Base-by-base conservation (phyloP, 352 stramenopile genomes). In the Thalassiosira livingstoniorum region DNA sequence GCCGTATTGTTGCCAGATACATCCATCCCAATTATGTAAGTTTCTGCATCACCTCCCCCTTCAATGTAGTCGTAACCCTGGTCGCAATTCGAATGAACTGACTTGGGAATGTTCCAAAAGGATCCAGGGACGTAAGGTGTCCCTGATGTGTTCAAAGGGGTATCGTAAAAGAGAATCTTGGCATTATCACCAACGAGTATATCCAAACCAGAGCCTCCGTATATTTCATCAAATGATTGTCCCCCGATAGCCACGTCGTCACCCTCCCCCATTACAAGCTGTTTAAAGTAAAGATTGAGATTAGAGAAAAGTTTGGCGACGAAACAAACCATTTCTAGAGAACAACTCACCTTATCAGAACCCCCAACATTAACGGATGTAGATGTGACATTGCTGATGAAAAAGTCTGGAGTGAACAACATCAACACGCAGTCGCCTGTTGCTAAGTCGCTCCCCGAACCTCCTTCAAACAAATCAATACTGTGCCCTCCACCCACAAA, bases 381-480 rank as follows among this genome's bases (percentile, higher is more conserved):
- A 21, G 57, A 65, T 29, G 45, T 37, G 29, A 55, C 37, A 27
- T 65, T 61, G 18, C 31, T 4, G 29, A 60, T 34, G 27, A 55
- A 27, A 68, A 45, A 75, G 35, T 63, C 51, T 21, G 21, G 37
- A 63, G 43, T 45, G 63, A 75, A 75, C 4, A 53, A n/a, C 7
- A 62, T 58, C 42, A 34, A 58, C 15, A 51, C 69, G 42, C 31
- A 75, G 60, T 74, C 67, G 51, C 79, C 69, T 37, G 79, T 34
- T 1, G 79, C 31, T 58, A 88, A 64, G 23, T 88, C 73, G 34
- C 39, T 77, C 5, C 76, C 81, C 35, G 67, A 39, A 68, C 57
- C 57, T 62, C 70, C 76, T 11, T 76, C n/a, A 68, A 83, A 57
- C 15, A 62, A 42, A 53, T 87, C 80, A 72, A 66, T 68, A n/a